Percentiles rank a stretch among this genome's conserved stretches.
These are phyloP conservation scores for Kitagawia praeruptora DNA, from an alignment of 129 eudicot genomes.

Conservation along the genomic window DNA sequence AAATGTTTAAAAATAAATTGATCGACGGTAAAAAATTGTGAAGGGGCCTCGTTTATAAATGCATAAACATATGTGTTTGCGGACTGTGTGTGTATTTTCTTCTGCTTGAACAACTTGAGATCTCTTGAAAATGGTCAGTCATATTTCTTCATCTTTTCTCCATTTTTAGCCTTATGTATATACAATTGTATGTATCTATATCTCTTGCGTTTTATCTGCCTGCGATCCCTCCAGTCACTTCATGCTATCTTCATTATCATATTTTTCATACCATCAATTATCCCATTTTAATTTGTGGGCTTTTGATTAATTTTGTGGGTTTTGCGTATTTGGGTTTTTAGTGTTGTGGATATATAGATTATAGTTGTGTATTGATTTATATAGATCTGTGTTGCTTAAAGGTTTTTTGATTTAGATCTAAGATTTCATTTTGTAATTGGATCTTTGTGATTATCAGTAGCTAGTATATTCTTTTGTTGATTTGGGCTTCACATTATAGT, in stretches of 20 bases:
- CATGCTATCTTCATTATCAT: neutral
- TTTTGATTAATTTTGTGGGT: neutral
- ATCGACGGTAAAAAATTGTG: too few relatives aligned
- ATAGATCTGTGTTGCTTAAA: constrained; percentile 1
- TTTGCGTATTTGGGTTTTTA: neutral
- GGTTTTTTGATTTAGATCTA: neutral
- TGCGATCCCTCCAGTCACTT: neutral
- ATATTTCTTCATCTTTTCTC: neutral
- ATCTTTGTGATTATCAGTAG: neutral
- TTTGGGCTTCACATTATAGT: neutral
- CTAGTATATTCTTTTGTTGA: neutral
- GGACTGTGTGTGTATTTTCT: neutral
- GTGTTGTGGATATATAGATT: neutral
- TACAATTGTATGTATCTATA: neutral
- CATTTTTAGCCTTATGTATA: neutral
- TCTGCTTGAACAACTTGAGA: neutral
- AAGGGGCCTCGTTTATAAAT: too few relatives aligned
- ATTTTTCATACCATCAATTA: neutral
- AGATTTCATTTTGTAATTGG: neutral
- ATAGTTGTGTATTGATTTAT: neutral
- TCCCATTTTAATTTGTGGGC: neutral
- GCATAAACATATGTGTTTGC: too few relatives aligned
- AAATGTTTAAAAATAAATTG: too few relatives aligned
- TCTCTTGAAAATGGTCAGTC: neutral
- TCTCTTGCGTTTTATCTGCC: neutral